Percentiles rank a stretch among this genome's conserved stretches.
These are phyloP conservation scores for Crotalaria pallida DNA, from an alignment of 306 rosid species.

Conservation along the genomic window DNA sequence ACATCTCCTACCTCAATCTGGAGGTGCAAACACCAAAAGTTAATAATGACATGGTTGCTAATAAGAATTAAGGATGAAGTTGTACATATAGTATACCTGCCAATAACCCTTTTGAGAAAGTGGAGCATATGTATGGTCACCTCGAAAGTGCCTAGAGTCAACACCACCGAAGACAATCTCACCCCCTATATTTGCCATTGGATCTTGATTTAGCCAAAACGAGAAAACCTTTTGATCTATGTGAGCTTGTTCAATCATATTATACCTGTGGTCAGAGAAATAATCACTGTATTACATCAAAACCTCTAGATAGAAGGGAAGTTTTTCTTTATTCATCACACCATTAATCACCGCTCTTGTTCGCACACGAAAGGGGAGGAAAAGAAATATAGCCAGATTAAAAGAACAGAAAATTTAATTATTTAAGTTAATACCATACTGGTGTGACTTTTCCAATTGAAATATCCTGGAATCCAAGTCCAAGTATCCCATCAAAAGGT, in stretches of 20 bases:
- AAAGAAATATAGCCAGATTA: background rate
- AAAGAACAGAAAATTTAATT: background rate
- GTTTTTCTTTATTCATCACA: background rate
- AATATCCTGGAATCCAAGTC: constrained; percentile 42
- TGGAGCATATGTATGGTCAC: constrained; percentile 62
- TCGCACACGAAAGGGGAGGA: background rate
- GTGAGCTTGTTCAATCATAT: constrained; percentile 35
- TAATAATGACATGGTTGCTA: constrained; percentile 3
- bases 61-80: constrained; percentile 17
- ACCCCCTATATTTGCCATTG: constrained; percentile 36
- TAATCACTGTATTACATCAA: background rate
- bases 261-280: constrained; percentile 33
- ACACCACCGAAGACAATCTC: constrained; percentile 63
- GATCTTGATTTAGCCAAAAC: constrained; percentile 35
- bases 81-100: constrained; percentile 44
- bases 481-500: constrained; percentile 47
- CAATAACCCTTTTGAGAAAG: constrained; percentile 57
- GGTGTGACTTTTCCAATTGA: constrained; percentile 37
- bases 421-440: constrained; percentile 34
- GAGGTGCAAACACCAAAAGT: constrained; percentile 18
- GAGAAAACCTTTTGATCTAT: constrained; percentile 27
- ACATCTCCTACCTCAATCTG: constrained; percentile 68
- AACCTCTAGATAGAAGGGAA: background rate
- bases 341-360: background rate
- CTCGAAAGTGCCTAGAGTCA: constrained; percentile 56